Evolutionary conservation across 192 early-diverging fungal genomes (phyloP), one percentile per base, ranked within the genome.

Genomic region (Nowakowskiella sp.): DNA sequence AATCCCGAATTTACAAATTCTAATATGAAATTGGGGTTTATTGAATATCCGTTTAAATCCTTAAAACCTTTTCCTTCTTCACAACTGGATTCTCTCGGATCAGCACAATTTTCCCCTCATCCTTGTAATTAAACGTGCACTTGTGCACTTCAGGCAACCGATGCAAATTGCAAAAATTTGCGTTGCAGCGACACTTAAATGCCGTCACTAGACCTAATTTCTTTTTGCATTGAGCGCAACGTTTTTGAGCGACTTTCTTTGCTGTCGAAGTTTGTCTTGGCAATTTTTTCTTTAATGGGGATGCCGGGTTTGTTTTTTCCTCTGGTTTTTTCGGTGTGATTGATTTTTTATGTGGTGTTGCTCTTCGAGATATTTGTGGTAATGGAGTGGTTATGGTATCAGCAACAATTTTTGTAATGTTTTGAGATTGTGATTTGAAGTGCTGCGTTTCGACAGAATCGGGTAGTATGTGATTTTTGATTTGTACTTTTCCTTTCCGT

Each of bases 111-210:
- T 60, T 69, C 1, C 65, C 71, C 7, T 67, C 67, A 23, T 57
- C 60, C 42, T 61, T 69, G 49, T 78, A 80, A 46, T 80, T 66
- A 51, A 58, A 76, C 7, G 61, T 51, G 58, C 78, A 80, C 3
- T 29, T 24, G 57, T 80, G 78, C 25, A 67, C 51, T 50, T 80
- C 78, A 8, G 75, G 69, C 50, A 75, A 78, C 34, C 78, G 58
- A 60, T 80, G 78, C 2, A 53, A 51, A 0, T 72, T 64, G 49
- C 78, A 80, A 49, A 74, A 80, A 36, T 44, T 68, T 26, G 63
- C 49, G 23, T 46, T 58, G 62, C 78, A 80, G 39, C 69, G 64
- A 58, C 78, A 80, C 39, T 68, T 77, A 51, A 78, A 80, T 2
- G 61, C 58, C 5, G 68, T 66, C 5, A 74, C 61, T 13, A 62